Conservation (phyloP, 768 basidiomycete species). For the Kwoniella europaea region DNA sequence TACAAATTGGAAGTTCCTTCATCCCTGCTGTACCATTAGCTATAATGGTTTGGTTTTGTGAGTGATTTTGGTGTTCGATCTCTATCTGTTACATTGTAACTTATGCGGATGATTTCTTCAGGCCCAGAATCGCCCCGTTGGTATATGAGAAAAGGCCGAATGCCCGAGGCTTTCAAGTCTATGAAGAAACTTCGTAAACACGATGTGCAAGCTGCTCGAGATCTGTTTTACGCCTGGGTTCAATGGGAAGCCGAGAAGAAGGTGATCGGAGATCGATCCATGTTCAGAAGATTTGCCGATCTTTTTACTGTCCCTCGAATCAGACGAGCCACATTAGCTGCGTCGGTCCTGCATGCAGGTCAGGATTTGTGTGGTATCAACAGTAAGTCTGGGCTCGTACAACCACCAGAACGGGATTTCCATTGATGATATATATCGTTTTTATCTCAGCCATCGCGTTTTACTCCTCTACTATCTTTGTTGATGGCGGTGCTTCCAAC, state of each 20-base stretch:
- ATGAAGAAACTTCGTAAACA: conserved; percentile 53
- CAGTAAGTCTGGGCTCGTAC: too few relatives aligned
- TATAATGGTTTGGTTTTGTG: conserved; percentile 42
- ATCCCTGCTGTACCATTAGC: conserved; percentile 34
- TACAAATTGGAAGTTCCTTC: conserved; percentile 55
- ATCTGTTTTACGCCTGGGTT: conserved; percentile 59
- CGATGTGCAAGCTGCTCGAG: conserved; percentile 57
- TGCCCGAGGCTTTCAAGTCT: conserved; percentile 51
- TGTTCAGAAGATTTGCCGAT: conserved; percentile 50
- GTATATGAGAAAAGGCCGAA: conserved; percentile 57
- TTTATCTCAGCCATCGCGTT: conserved; percentile 62
- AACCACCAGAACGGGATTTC: too few relatives aligned
- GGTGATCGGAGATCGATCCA: conserved; percentile 12
- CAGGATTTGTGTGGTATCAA: conserved; percentile 53
- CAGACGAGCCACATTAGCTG: conserved; percentile 57
- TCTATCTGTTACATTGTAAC: too few relatives aligned
- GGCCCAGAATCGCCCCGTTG: conserved; percentile 49
- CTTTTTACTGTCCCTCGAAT: conserved; percentile 58
- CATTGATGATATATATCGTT: too few relatives aligned
- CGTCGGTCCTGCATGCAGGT: conserved; percentile 54
- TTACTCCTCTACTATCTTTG: conserved; percentile 60
- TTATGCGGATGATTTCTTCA: conserved; percentile 39
- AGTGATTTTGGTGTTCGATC: conserved; percentile 26
- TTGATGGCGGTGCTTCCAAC: conserved; percentile 54
- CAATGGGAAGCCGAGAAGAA: conserved; percentile 44